A percentile compares a stretch with the other conserved stretches of the same genome.
phyloP scores from a whole-genome alignment of 129 eudicot species.

The Tanacetum coccineum region DNA sequence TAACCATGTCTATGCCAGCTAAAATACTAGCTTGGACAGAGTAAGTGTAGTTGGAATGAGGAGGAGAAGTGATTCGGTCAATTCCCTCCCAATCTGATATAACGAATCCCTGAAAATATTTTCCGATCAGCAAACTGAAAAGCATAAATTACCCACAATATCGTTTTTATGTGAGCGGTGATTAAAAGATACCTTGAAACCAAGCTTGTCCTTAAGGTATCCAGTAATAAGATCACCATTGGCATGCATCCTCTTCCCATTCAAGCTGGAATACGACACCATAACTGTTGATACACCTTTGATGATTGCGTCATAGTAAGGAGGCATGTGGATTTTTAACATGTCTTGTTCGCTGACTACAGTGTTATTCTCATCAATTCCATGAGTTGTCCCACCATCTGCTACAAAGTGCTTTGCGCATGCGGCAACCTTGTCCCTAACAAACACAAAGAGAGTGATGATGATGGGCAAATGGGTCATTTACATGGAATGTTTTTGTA shows the following conservation, averaged over 20 bases:
- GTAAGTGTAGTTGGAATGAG: slow-evolving; percentile 81
- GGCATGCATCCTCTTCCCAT: slow-evolving; percentile 74
- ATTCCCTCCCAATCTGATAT: slow-evolving; percentile 94
- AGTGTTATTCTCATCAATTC: slow-evolving; percentile 70
- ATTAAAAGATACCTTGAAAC: slow-evolving; percentile 54
- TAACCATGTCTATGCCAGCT: slow-evolving; percentile 90
- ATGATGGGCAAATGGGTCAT: background rate
- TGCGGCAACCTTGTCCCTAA: slow-evolving; percentile 80
- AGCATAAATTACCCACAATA: background rate
- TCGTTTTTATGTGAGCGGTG: background rate
- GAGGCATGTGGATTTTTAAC: slow-evolving; percentile 84
- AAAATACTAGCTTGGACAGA: slow-evolving; percentile 62
- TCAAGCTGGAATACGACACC: slow-evolving; percentile 91
- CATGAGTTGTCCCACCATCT: slow-evolving; percentile 85
- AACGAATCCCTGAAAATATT: slow-evolving; percentile 68
- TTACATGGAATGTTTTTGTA: background rate
- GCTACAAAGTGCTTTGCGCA: slow-evolving; percentile 96
- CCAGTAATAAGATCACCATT: slow-evolving; percentile 64
- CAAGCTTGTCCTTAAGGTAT: slow-evolving; percentile 60
- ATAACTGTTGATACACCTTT: slow-evolving; percentile 84
- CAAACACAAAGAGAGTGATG: background rate
- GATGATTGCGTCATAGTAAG: slow-evolving; percentile 64
- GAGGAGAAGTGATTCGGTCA: slow-evolving; percentile 79
- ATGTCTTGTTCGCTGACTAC: slow-evolving; percentile 50
- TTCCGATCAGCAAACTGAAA: slow-evolving; percentile 10